Conservation (phyloP, 331 rosid species). For the Acacia concinna region DNA sequence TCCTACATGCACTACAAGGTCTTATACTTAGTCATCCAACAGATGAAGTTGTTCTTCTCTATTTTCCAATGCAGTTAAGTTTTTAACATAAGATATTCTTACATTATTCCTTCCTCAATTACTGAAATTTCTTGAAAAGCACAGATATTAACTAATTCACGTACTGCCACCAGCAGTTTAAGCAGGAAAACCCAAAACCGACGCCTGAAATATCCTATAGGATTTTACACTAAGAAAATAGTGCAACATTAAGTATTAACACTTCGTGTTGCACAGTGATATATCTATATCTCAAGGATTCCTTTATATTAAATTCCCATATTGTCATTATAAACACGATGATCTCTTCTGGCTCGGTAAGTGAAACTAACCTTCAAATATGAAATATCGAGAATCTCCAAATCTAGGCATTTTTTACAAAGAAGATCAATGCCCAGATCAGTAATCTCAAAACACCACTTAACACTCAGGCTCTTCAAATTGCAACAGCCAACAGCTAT, state of each 20-base stretch:
- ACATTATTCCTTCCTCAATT: slow-evolving; percentile 1
- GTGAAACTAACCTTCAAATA: slow-evolving; percentile 55
- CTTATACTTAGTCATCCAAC: slow-evolving; percentile 20
- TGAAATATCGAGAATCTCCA: slow-evolving; percentile 60
- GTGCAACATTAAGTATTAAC: neutral
- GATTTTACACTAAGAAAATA: too few relatives aligned
- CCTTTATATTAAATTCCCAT: neutral
- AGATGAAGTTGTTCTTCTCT: neutral
- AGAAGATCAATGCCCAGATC: slow-evolving; percentile 65
- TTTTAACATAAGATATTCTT: slow-evolving; percentile 7
- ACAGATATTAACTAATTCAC: neutral
- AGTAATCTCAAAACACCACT: slow-evolving; percentile 74
- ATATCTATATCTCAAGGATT: neutral
- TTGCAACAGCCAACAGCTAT: slow-evolving; percentile 52
- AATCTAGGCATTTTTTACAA: slow-evolving; percentile 56
- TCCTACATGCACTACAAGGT: neutral
- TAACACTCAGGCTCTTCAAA: slow-evolving; percentile 57
- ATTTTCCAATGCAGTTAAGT: slow-evolving; percentile 2
- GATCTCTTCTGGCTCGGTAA: neutral
- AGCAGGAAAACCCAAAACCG: too few relatives aligned
- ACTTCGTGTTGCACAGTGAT: neutral
- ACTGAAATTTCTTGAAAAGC: neutral
- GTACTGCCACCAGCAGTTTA: too few relatives aligned
- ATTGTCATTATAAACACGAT: neutral
- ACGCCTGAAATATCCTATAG: too few relatives aligned